phyloP scores from a whole-genome alignment of 306 rosid species.

The Fagus sylvatica region DNA sequence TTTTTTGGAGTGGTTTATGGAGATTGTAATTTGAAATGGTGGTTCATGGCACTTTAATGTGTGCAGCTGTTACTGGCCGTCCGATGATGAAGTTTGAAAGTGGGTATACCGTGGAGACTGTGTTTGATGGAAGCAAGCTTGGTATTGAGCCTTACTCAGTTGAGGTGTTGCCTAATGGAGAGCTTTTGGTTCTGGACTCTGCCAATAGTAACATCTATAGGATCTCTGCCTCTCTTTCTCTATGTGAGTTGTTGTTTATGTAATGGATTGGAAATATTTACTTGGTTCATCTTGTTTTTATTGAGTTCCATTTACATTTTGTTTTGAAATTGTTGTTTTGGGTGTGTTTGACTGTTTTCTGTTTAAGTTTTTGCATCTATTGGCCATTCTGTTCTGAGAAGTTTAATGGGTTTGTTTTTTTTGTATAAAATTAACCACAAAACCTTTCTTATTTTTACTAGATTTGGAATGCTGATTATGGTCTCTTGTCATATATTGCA shows the following conservation, averaged over 20 bases:
- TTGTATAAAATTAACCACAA: slow-evolving; percentile 1
- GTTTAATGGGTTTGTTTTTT: slow-evolving; percentile 5
- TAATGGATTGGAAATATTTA: slow-evolving; percentile 9
- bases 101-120: slow-evolving; percentile 89
- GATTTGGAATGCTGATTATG: slow-evolving; percentile 17
- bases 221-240: slow-evolving; percentile 83
- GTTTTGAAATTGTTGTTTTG: background rate
- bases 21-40: slow-evolving; percentile 22
- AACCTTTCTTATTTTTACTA: slow-evolving; percentile 2
- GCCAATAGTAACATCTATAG: slow-evolving; percentile 75
- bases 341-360: background rate
- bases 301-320: slow-evolving; percentile 12
- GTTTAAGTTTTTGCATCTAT: background rate
- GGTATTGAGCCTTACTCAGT: slow-evolving; percentile 90
- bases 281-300: slow-evolving; percentile 15
- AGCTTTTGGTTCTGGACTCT: slow-evolving; percentile 87
- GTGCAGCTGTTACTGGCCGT: slow-evolving; percentile 65
- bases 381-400: background rate
- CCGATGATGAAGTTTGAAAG: slow-evolving; percentile 91
- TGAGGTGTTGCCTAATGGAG: slow-evolving; percentile 76
- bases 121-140: slow-evolving; percentile 96
- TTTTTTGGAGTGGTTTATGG: slow-evolving; percentile 5
- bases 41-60: background rate
- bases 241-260: slow-evolving; percentile 58
- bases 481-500: slow-evolving; percentile 8